Conservation (phyloP, 805 yeast genomes). For the Teunomyces panamensis region DNA sequence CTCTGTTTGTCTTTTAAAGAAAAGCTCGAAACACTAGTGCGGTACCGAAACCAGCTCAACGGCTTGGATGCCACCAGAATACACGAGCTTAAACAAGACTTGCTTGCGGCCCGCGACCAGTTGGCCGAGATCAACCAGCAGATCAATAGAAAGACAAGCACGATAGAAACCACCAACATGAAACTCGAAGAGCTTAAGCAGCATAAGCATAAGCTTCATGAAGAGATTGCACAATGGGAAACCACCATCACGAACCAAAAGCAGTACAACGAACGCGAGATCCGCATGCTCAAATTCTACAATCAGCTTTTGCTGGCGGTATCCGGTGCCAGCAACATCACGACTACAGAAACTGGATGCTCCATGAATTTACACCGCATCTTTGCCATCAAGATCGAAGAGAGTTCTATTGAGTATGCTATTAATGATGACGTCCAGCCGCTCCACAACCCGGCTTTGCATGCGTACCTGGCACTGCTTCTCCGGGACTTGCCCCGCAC, state of each 20-base stretch:
- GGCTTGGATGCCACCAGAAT: slow-evolving; percentile 12
- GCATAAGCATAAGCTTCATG: slow-evolving; percentile 9
- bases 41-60: slow-evolving; percentile 9
- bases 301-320: slow-evolving; percentile 25
- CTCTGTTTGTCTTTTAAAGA: slow-evolving; percentile 10
- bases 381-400: slow-evolving; percentile 6
- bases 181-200: slow-evolving; percentile 11
- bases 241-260: slow-evolving; percentile 11
- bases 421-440: not conserved
- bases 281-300: slow-evolving; percentile 16
- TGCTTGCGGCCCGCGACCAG: slow-evolving; percentile 14
- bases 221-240: slow-evolving; percentile 10
- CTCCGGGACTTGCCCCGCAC: not conserved
- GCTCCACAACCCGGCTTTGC: not conserved
- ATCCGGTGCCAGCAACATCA: slow-evolving; percentile 20
- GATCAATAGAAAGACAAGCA: slow-evolving; percentile 7
- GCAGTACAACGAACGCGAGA: slow-evolving; percentile 19
- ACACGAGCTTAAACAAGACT: slow-evolving; percentile 14
- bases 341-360: slow-evolving; percentile 7
- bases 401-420: not conserved
- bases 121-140: slow-evolving; percentile 12
- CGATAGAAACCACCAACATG: slow-evolving; percentile 9
- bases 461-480: not conserved
- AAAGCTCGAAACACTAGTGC: slow-evolving; percentile 13
- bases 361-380: not conserved